These are phyloP conservation scores for Trichothecium sympodiale DNA, from an alignment of 2,329 filamentous ascomycete genomes.

Conservation along the genomic window DNA sequence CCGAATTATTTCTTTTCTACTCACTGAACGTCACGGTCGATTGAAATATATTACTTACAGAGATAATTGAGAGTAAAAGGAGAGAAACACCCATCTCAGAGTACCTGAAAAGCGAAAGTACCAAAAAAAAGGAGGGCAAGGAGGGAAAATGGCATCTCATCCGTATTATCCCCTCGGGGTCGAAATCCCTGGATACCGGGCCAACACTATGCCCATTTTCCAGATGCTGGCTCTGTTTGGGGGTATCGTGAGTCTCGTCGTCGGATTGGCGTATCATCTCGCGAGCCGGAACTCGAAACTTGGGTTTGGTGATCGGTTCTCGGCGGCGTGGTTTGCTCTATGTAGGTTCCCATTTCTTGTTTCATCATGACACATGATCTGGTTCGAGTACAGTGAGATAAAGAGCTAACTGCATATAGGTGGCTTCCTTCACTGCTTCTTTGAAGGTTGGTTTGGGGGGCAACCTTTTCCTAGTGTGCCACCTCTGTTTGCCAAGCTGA, in stretches of 20 bases:
- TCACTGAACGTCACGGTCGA: too few relatives aligned
- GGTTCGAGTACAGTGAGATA: neutral
- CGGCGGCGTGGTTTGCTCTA: slow-evolving; percentile 42
- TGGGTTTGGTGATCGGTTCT: slow-evolving; percentile 24
- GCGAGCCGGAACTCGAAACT: slow-evolving; percentile 9
- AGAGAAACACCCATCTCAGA: too few relatives aligned
- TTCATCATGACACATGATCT: neutral
- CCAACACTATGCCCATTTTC: slow-evolving; percentile 29
- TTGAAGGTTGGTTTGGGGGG: slow-evolving; percentile 62
- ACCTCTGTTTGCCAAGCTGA: neutral
- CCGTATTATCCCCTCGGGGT: slow-evolving; percentile 39
- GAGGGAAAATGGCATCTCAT: slow-evolving; percentile 19
- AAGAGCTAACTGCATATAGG: slow-evolving; percentile 24
- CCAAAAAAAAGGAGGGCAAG: too few relatives aligned
- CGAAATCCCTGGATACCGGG: slow-evolving; percentile 29
- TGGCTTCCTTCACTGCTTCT: slow-evolving; percentile 65
- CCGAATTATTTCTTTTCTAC: too few relatives aligned
- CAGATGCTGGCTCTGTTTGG: slow-evolving; percentile 25
- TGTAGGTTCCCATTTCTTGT: slow-evolving; percentile 27
- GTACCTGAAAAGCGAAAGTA: too few relatives aligned
- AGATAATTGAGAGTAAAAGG: too few relatives aligned
- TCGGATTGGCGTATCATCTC: slow-evolving; percentile 19
- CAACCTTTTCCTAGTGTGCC: too few relatives aligned
- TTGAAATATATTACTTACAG: too few relatives aligned
- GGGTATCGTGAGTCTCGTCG: slow-evolving; percentile 21